Percentiles rank a stretch among this genome's conserved stretches.
These are phyloP conservation scores for Adansonia rubrostipa DNA, from an alignment of 441 rosid genomes.

Conservation along the genomic window DNA sequence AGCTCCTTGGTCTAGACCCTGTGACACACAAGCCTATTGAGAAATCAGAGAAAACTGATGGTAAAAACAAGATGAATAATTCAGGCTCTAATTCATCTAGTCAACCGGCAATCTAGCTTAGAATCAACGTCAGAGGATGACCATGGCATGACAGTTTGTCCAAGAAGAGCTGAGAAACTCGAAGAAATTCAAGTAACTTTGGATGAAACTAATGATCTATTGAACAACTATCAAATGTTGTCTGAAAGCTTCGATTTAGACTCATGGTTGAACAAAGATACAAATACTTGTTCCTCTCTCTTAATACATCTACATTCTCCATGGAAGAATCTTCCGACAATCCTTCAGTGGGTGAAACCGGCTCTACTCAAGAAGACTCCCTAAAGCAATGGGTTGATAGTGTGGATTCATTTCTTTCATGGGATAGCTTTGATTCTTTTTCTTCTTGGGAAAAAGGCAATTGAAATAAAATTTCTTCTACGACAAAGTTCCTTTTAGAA, in stretches of 20 bases:
- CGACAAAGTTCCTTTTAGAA: background rate
- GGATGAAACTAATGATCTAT: constrained; percentile 36
- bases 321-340: too few species aligned
- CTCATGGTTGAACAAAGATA: too few species aligned
- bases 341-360: too few species aligned
- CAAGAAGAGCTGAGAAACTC: constrained; percentile 9
- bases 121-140: constrained; percentile 15
- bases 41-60: constrained; percentile 30
- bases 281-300: too few species aligned
- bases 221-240: constrained; percentile 40
- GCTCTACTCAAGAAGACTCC: too few species aligned
- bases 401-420: too few species aligned
- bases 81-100: constrained; percentile 20
- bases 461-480: constrained; percentile 16
- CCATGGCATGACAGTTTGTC: background rate
- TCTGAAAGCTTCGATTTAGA: constrained; percentile 44
- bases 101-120: too few species aligned
- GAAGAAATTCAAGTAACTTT: constrained; percentile 17
- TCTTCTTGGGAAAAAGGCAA: background rate
- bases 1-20: constrained; percentile 69
- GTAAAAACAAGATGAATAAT: background rate
- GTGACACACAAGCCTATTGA: constrained; percentile 55
- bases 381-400: too few species aligned
- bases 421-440: too few species aligned
- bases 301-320: too few species aligned